Evolutionary conservation across 495 filamentous ascomycete species (phyloP).

Genomic region (Achaetomiella virescens): DNA sequence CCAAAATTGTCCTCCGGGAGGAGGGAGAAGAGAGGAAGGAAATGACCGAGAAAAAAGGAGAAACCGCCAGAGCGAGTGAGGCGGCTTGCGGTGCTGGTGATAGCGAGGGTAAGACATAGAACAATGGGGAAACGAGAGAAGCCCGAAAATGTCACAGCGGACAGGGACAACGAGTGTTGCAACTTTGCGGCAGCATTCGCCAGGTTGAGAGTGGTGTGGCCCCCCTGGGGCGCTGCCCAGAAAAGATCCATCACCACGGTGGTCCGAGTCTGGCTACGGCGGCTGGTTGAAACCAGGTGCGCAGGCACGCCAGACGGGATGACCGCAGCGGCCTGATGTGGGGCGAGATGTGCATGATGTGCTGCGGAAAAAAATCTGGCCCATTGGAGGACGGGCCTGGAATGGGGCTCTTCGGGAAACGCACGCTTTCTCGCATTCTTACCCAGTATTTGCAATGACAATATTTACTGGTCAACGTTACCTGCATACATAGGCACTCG

Average conservation of each 20-base stretch:
- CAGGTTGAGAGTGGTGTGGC: constrained; percentile 4
- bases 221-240: not conserved
- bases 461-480: too few relatives aligned
- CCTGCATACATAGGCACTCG: too few relatives aligned
- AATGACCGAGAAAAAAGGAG: constrained; percentile 36
- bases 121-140: constrained; percentile 18
- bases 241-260: constrained; percentile 15
- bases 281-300: not conserved
- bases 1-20: not conserved
- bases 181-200: constrained; percentile 3
- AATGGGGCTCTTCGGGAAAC: not conserved
- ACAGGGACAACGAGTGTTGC: constrained; percentile 11
- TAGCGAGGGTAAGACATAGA: constrained; percentile 1
- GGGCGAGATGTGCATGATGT: constrained; percentile 26
- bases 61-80: constrained; percentile 49
- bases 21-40: constrained; percentile 8
- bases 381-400: constrained; percentile 17
- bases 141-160: constrained; percentile 19
- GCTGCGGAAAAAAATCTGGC: constrained; percentile 24
- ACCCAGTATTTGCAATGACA: constrained; percentile 11
- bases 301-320: constrained; percentile 1
- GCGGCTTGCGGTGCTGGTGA: constrained; percentile 10
- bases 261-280: constrained; percentile 4
- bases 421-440: not conserved
- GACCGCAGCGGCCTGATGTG: not conserved